Evolutionary conservation across 1,139 yeast species (phyloP).

Genomic region (Blastobotrys arbuscula): DNA sequence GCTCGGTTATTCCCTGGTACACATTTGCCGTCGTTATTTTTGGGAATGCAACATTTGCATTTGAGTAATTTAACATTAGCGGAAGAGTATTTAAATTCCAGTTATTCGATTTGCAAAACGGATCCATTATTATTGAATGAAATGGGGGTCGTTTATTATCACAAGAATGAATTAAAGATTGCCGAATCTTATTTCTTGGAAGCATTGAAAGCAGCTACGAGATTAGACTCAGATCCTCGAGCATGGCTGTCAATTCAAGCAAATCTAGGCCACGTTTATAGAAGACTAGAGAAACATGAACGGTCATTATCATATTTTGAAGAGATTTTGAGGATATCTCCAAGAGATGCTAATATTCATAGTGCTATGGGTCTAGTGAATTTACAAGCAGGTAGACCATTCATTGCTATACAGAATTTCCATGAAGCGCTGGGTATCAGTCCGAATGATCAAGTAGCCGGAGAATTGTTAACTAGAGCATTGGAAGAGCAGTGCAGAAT

Average conservation of each 20-base stretch:
- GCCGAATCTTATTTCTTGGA: constrained; percentile 70
- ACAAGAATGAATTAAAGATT: constrained; percentile 57
- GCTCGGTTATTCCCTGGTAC: constrained; percentile 92
- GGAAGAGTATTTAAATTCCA: constrained; percentile 74
- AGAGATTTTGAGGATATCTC: constrained; percentile 65
- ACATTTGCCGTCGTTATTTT: constrained; percentile 80
- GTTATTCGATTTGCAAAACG: constrained; percentile 69
- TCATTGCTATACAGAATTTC: constrained; percentile 66
- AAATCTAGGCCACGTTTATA: constrained; percentile 85
- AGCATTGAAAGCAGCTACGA: constrained; percentile 67
- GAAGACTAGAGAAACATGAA: constrained; percentile 55
- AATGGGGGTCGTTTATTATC: constrained; percentile 83
- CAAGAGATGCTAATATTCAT: constrained; percentile 67
- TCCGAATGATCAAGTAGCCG: constrained; percentile 80
- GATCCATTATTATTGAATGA: constrained; percentile 91
- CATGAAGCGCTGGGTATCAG: constrained; percentile 77
- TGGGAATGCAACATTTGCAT: constrained; percentile 94
- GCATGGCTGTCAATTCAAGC: constrained; percentile 85
- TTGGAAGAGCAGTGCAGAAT: constrained; percentile 52
- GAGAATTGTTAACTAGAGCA: constrained; percentile 75
- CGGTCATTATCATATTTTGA: constrained; percentile 72
- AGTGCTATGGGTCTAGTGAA: constrained; percentile 82
- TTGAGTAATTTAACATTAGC: constrained; percentile 79
- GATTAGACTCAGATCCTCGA: constrained; percentile 69
- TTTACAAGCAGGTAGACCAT: constrained; percentile 58